Conservation (phyloP, 1,284 basidiomycete species). For the Apiotrichum mycotoxinovorans region DNA sequence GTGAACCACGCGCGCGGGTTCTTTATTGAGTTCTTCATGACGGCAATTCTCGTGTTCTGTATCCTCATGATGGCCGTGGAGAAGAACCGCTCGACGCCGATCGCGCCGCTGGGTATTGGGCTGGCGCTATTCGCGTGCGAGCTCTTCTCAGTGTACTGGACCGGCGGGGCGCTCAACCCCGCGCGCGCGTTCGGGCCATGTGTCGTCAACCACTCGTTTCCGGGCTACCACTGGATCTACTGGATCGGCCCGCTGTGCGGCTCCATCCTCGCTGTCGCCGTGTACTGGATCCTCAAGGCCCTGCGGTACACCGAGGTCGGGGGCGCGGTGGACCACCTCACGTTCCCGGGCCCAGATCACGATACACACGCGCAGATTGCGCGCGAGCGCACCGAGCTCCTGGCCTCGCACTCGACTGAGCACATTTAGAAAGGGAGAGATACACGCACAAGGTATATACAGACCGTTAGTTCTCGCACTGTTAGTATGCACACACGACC, state of each 20-base stretch:
- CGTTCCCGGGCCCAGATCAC: too few relatives aligned
- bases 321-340: too few relatives aligned
- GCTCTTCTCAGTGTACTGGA: conserved; percentile 49
- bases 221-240: conserved; percentile 47
- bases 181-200: conserved; percentile 49
- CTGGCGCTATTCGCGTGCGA: conserved; percentile 53
- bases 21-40: conserved; percentile 53
- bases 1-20: conserved; percentile 37
- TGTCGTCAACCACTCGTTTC: conserved; percentile 42
- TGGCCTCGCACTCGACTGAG: too few relatives aligned
- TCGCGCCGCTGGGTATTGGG: conserved; percentile 56
- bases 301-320: conserved; percentile 18
- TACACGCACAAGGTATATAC: too few relatives aligned
- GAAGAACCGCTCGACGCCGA: conserved; percentile 54
- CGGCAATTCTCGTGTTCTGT: conserved; percentile 47
- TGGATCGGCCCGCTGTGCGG: conserved; percentile 47
- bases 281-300: conserved; percentile 44
- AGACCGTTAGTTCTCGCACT: too few relatives aligned
- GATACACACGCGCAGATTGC: too few relatives aligned
- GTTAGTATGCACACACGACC: too few relatives aligned
- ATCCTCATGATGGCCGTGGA: conserved; percentile 53
- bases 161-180: conserved; percentile 49
- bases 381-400: too few relatives aligned
- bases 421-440: too few relatives aligned
- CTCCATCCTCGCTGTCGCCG: conserved; percentile 42